A percentile compares a stretch with the other conserved stretches of the same genome.
These are phyloP conservation scores for Parastagonospora nodorum DNA, from an alignment of 2,329 filamentous ascomycete genomes.

Conservation along the genomic window DNA sequence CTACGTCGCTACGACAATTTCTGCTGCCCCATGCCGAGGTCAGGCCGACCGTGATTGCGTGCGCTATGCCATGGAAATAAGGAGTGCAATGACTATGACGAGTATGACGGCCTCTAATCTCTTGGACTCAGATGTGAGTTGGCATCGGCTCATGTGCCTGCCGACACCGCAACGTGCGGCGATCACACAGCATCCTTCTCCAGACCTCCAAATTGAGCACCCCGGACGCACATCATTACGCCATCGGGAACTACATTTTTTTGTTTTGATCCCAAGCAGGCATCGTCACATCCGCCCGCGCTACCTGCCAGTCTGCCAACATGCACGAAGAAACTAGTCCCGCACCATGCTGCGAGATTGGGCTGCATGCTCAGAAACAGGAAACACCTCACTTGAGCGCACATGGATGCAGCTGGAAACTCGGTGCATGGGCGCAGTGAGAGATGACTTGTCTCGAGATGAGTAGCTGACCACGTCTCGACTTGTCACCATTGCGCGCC, in stretches of 20 bases:
- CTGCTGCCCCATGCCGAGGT: not conserved
- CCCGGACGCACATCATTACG: constrained; percentile 28
- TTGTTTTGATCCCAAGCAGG: constrained; percentile 17
- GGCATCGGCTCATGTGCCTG: not conserved
- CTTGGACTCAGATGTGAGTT: not conserved
- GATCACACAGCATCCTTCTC: constrained; percentile 2
- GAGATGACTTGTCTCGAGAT: not conserved
- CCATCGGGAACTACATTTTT: constrained; percentile 7
- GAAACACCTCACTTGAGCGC: constrained; percentile 1
- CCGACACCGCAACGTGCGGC: too few relatives aligned
- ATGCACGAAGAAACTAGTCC: not conserved
- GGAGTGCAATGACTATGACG: not conserved
- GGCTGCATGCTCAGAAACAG: constrained; percentile 4
- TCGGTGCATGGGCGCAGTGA: not conserved
- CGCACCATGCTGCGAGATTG: constrained; percentile 5
- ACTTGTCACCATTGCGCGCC: not conserved
- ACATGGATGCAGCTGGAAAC: constrained; percentile 1
- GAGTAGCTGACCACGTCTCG: constrained; percentile 1
- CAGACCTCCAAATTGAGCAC: constrained; percentile 18
- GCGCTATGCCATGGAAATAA: not conserved
- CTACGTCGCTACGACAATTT: not conserved
- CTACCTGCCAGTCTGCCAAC: constrained; percentile 8
- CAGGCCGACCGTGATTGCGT: not conserved
- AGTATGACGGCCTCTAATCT: not conserved
- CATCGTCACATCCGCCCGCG: constrained; percentile 11